Evolutionary conservation across 179 eudicot genomes (phyloP), one percentile per base, ranked within the genome.

Genomic region (Camellia oleifera): DNA sequence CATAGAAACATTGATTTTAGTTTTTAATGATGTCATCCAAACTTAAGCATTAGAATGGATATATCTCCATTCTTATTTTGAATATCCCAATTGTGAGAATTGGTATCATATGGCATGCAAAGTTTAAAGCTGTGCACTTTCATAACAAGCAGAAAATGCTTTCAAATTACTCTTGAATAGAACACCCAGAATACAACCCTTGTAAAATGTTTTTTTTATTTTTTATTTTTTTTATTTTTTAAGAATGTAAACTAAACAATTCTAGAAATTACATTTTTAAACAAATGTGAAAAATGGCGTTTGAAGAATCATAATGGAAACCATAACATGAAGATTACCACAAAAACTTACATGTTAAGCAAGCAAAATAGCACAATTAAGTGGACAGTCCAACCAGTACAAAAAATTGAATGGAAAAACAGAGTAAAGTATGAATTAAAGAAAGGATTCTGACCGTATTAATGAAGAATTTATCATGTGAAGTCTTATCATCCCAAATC

Each of bases 401-500:
- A 4, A 1, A 48, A 32, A 32, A 4, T 40, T 67, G 12, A 40
- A 10, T 10, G n/a, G 15, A 17, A 23, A 53, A 72, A 72, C 76
- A 72, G n/a, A 74, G 46, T 7, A 74, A 74, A 42, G 20, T 50
- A 63, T 20, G 71, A 70, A 6, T 8, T 56, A 5, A 17, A 64
- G 17, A 75, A 2, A 46, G 9, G 65, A 9, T 53, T 69, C 81
- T 78, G 75, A 91, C 99, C 79, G 97, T 92, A 7, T 90, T 88
- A 18, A 96, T 52, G 69, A 90, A 80, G 69, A 88, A 88, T 83
- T 91, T 92, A 78, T 71, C 82, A 71, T 94, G 99, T 1, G 99
- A 96, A 84, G 99, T 96, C 86, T 94, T 92, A 74, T 96, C 99
- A 85, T 96, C 98, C 99, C 99, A 96, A 85, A 94, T 93, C 82